Conservation (phyloP, 2,329 filamentous ascomycete species). For the Mariannaea elegans region DNA sequence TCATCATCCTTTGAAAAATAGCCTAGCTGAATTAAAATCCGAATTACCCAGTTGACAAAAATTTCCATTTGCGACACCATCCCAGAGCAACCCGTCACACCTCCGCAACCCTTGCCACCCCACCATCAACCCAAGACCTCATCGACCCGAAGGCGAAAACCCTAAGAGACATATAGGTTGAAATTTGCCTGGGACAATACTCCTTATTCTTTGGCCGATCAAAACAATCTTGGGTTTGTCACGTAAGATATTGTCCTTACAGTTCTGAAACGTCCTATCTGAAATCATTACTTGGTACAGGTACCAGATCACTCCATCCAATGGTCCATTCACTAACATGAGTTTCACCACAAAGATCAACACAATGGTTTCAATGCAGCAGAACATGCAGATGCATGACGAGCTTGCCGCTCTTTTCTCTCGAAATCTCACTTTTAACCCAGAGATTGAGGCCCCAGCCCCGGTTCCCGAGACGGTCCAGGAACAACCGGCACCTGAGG, state of each 20-base stretch:
- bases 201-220: too few species aligned
- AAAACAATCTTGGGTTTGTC: too few species aligned
- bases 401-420: constrained; percentile 85
- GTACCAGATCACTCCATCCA: constrained; percentile 10
- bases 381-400: constrained; percentile 74
- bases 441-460: constrained; percentile 42
- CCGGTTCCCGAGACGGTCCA: constrained; percentile 27
- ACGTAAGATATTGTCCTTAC: too few species aligned
- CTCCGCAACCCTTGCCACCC: constrained; percentile 32
- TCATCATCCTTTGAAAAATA: constrained; percentile 34
- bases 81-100: constrained; percentile 30
- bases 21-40: constrained; percentile 40
- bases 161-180: constrained; percentile 7
- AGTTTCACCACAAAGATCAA: constrained; percentile 10
- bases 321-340: constrained; percentile 22
- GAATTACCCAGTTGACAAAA: too few species aligned
- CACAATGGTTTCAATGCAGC: constrained; percentile 52
- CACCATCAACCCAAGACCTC: constrained; percentile 18
- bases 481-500: constrained; percentile 44
- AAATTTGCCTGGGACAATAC: not conserved
- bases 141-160: constrained; percentile 13
- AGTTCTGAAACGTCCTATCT: too few species aligned
- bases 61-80: constrained; percentile 28
- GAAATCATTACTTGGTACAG: constrained; percentile 1
- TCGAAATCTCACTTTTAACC: constrained; percentile 74